These are phyloP conservation scores for Cladophialophora yegresii DNA, from an alignment of 2,329 filamentous ascomycete genomes.

Conservation along the genomic window DNA sequence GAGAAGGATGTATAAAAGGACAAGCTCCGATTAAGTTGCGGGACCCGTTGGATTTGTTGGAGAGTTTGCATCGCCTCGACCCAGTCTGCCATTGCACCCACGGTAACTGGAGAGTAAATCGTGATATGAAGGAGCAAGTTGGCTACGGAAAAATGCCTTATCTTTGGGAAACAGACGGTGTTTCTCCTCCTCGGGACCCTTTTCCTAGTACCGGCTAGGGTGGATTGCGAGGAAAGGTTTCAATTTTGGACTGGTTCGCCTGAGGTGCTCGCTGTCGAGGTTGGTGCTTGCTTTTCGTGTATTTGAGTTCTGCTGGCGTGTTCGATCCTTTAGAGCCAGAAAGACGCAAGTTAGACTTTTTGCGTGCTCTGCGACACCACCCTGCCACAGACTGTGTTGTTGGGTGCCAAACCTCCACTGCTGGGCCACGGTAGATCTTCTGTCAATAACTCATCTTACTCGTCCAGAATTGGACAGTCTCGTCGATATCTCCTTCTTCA, in stretches of 20 bases:
- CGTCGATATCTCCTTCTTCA: conserved; percentile 49
- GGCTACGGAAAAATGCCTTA: conserved; percentile 1
- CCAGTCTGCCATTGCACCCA: conserved; percentile 6
- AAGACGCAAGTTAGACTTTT: neutral
- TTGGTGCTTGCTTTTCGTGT: neutral
- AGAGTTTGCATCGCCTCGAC: neutral
- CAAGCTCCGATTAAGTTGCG: neutral
- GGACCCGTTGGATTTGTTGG: conserved; percentile 6
- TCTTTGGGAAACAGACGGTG: neutral
- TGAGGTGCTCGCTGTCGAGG: neutral
- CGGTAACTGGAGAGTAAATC: neutral
- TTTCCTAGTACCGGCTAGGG: neutral
- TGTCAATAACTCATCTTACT: conserved; percentile 5
- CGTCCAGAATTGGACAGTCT: conserved; percentile 33
- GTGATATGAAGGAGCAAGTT: neutral
- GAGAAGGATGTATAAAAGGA: conserved; percentile 5
- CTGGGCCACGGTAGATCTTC: neutral
- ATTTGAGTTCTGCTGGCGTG: neutral
- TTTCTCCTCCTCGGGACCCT: neutral
- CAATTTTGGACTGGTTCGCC: neutral
- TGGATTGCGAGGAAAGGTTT: neutral
- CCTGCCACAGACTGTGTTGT: neutral
- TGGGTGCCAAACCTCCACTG: neutral
- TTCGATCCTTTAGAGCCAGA: neutral
- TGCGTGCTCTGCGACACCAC: neutral